A percentile compares a stretch with the other conserved stretches of the same genome.
phyloP scores from a whole-genome alignment of 768 basidiomycete species.

The Serendipita indica region DNA sequence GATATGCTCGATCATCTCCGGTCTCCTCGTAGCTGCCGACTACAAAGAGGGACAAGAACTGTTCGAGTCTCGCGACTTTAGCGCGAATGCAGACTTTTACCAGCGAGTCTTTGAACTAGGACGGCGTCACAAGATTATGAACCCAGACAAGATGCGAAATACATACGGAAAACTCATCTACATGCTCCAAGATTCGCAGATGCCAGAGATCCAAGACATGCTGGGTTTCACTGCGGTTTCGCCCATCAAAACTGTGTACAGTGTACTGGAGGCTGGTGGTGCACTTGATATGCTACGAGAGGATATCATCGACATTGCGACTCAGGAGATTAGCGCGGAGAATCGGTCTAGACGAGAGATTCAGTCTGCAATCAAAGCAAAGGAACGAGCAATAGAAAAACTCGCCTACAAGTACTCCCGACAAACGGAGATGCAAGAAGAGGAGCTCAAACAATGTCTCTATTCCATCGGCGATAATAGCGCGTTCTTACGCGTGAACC shows the following conservation, averaged over 20 bases:
- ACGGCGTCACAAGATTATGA: slow-evolving; percentile 79
- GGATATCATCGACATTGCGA: slow-evolving; percentile 58
- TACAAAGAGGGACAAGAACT: slow-evolving; percentile 83
- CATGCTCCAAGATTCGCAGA: slow-evolving; percentile 75
- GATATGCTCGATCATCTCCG: slow-evolving; percentile 76
- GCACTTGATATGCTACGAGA: slow-evolving; percentile 59
- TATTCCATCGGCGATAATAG: slow-evolving; percentile 87
- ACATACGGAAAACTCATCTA: slow-evolving; percentile 81
- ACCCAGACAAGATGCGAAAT: slow-evolving; percentile 81
- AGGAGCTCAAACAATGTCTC: slow-evolving; percentile 58
- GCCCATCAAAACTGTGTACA: slow-evolving; percentile 62
- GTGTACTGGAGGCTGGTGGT: slow-evolving; percentile 46
- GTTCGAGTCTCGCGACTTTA: slow-evolving; percentile 68
- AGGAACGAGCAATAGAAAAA: slow-evolving; percentile 71
- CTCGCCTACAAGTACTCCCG: slow-evolving; percentile 50
- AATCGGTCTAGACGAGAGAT: slow-evolving; percentile 57
- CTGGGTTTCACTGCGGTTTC: slow-evolving; percentile 65
- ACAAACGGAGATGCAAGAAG: slow-evolving; percentile 35
- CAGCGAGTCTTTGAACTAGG: slow-evolving; percentile 25
- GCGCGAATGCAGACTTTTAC: slow-evolving; percentile 65
- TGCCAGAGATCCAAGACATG: slow-evolving; percentile 65
- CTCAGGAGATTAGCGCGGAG: slow-evolving; percentile 69
- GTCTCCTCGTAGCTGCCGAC: slow-evolving; percentile 65
- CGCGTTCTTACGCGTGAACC: slow-evolving; percentile 71
- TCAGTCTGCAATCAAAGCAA: slow-evolving; percentile 68